These are phyloP conservation scores for Pseudozyma tsukubaensis DNA, from an alignment of 1,284 basidiomycete species.

Conservation along the genomic window DNA sequence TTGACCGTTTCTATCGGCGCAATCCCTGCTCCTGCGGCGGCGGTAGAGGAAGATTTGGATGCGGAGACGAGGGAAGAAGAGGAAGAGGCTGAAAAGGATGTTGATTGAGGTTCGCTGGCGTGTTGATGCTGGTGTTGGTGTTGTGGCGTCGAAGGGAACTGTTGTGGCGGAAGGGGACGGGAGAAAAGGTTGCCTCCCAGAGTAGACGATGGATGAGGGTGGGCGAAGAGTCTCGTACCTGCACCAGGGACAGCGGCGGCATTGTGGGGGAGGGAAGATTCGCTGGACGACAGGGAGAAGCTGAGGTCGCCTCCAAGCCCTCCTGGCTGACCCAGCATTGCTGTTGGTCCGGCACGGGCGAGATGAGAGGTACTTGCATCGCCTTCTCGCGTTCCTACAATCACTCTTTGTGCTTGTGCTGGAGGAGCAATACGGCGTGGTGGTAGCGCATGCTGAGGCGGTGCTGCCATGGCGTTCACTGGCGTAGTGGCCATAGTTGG, in stretches of 20 bases:
- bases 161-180: neutral
- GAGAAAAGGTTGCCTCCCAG: neutral
- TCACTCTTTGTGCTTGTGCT: too few relatives aligned
- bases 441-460: neutral
- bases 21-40: neutral
- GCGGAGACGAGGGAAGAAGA: neutral
- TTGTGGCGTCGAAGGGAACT: neutral
- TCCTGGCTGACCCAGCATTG: too few relatives aligned
- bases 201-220: too few relatives aligned
- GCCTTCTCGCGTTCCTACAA: too few relatives aligned
- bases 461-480: neutral
- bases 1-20: constrained; percentile 6
- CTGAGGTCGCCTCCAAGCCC: neutral
- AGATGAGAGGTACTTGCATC: constrained; percentile 6
- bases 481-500: neutral
- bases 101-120: neutral
- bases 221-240: too few relatives aligned
- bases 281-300: neutral
- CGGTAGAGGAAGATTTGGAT: neutral
- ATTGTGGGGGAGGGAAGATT: neutral
- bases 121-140: constrained; percentile 1
- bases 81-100: neutral
- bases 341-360: neutral
- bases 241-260: neutral
- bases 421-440: neutral